Evolutionary conservation across 228 moss, liverwort and hornwort species (phyloP), one percentile per base, ranked within the genome.

Genomic region (Sphagnum fallax): DNA sequence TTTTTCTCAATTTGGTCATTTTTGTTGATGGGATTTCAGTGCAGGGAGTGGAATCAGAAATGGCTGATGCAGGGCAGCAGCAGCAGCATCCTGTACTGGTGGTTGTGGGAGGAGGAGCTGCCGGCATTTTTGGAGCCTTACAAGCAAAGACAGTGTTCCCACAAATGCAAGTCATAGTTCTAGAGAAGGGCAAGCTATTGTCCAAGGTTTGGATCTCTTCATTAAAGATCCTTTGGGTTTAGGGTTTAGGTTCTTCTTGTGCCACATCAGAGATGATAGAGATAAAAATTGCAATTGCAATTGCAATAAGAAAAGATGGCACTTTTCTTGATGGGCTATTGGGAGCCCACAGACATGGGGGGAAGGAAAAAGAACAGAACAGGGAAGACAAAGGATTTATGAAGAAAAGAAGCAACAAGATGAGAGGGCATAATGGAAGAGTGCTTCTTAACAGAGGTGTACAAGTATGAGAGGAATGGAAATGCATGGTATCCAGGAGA

Each of bases 91-190:
- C 84, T 32, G 79, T 79, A 50, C 48, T 96, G 70, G 77, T 96
- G 10, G 89, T 92, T 1, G 84, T 96, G 16, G 95, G 95, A 70
- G 95, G 95, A 50, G 95, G 95, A 81, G 95, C 95, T 69, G 95
- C 95, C 60, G 95, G 92, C 4, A 71, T 96, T 8, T 96, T 84
- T 75, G 95, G 89, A 61, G 95, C 95, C 5, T 67, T 91, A 68
- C 79, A 83, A 66, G 92, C 95, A 5, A 96, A 96, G 77, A 67
- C 79, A 10, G 74, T 77, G 10, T 91, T 86, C 77, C 89, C 95
- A 6, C 72, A 76, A 64, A 63, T 96, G 66, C 76, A 82, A 74
- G 95, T 96, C 50, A 64, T 91, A 58, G 92, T 96, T 58, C 47
- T 96, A 32, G 95, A 96, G 81, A 92, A 89, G 76, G 92, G 84